These are phyloP conservation scores for Aquilaria agallochum DNA, from an alignment of 441 rosid species.

Conservation along the genomic window DNA sequence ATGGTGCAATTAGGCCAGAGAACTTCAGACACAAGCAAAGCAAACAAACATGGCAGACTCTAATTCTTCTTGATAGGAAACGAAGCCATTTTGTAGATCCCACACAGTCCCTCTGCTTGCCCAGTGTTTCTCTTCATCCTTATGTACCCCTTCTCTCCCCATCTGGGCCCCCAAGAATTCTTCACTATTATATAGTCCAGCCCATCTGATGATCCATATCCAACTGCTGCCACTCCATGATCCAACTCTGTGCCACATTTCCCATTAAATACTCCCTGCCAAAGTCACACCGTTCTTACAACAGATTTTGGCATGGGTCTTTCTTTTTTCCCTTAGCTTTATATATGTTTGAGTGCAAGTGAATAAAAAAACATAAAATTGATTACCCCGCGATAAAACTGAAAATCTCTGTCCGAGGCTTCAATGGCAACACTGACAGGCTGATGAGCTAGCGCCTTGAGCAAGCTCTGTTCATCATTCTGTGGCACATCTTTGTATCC, in stretches of 20 bases:
- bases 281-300: constrained; percentile 4
- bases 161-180: constrained; percentile 58
- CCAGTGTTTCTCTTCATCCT: constrained; percentile 59
- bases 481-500: constrained; percentile 57
- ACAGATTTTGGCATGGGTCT: too few relatives aligned
- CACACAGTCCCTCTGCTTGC: constrained; percentile 53
- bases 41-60: background rate
- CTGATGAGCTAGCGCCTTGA: constrained; percentile 60
- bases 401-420: constrained; percentile 62
- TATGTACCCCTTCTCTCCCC: constrained; percentile 61
- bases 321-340: too few relatives aligned
- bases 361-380: too few relatives aligned
- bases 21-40: too few relatives aligned
- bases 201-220: constrained; percentile 55
- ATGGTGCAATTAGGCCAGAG: too few relatives aligned
- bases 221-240: constrained; percentile 65
- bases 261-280: constrained; percentile 60
- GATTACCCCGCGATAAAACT: constrained; percentile 57
- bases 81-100: constrained; percentile 66
- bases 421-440: constrained; percentile 65
- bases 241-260: constrained; percentile 50
- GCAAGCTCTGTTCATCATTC: constrained; percentile 44
- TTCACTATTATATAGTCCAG: constrained; percentile 50
- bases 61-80: constrained; percentile 38
- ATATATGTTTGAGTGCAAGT: too few relatives aligned